Evolutionary conservation across 441 rosid species (phyloP).

Genomic region (Mallotus repandus): DNA sequence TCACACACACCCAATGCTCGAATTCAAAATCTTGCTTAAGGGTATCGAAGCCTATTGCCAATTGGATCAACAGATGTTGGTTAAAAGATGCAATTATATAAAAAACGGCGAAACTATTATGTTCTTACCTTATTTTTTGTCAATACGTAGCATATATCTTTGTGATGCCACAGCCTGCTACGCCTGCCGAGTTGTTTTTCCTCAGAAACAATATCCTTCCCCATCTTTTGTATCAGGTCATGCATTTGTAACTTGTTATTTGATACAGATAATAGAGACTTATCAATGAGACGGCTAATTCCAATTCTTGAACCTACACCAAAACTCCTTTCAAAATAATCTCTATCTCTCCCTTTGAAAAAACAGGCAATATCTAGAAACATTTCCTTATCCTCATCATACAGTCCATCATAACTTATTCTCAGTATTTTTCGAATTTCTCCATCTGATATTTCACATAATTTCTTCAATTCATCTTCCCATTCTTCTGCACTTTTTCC

Average conservation of each 20-base stretch:
- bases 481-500: background rate
- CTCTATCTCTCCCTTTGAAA: constrained; percentile 22
- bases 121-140: constrained; percentile 13
- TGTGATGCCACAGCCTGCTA: constrained; percentile 21
- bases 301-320: constrained; percentile 17
- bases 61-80: no score
- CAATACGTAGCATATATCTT: constrained; percentile 17
- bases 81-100: no score
- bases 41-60: no score
- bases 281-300: constrained; percentile 24
- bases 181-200: constrained; percentile 17
- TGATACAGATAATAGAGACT: constrained; percentile 23
- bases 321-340: constrained; percentile 16
- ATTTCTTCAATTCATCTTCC: constrained; percentile 19
- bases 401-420: constrained; percentile 40
- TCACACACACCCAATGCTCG: no score
- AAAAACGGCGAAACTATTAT: background rate
- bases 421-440: constrained; percentile 29
- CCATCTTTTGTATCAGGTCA: constrained; percentile 28
- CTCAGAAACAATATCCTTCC: constrained; percentile 20
- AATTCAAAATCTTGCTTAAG: no score
- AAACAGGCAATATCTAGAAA: constrained; percentile 51
- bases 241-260: constrained; percentile 12
- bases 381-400: constrained; percentile 21
- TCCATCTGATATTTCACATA: constrained; percentile 13